Evolutionary conservation across 768 basidiomycete species (phyloP).

Genomic region (Lentinula raphanica): DNA sequence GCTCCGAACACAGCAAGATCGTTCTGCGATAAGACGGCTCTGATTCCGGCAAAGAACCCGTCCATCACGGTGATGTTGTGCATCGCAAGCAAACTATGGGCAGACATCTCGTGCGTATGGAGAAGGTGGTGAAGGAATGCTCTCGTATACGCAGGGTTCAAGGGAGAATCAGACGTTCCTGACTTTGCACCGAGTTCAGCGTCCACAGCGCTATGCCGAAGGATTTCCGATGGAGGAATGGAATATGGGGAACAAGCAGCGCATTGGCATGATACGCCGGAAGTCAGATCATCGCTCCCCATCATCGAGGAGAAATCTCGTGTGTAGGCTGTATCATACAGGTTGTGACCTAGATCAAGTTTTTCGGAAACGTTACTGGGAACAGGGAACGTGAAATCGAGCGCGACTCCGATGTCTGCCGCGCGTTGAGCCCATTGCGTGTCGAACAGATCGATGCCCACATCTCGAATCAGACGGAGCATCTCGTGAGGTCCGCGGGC

Average conservation of each 20-base stretch:
- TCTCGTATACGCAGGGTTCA: conserved; percentile 34
- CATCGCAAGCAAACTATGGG: conserved; percentile 66
- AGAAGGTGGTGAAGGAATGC: conserved; percentile 83
- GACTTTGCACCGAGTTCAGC: conserved; percentile 8
- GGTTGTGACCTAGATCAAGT: conserved; percentile 61
- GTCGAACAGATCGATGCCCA: conserved; percentile 77
- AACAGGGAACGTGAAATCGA: conserved; percentile 75
- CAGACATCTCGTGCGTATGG: conserved; percentile 87
- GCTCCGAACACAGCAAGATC: conserved; percentile 22
- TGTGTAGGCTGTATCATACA: conserved; percentile 56
- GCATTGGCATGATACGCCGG: conserved; percentile 48
- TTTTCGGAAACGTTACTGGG: conserved; percentile 16
- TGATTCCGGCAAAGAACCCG: conserved; percentile 56
- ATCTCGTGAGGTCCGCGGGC: conserved; percentile 68
- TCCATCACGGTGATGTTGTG: conserved; percentile 74
- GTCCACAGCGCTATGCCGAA: conserved; percentile 47
- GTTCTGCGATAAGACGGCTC: conserved; percentile 26
- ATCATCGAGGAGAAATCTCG: conserved; percentile 52
- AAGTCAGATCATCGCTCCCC: neutral
- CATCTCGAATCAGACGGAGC: conserved; percentile 52
- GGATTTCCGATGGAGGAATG: conserved; percentile 21
- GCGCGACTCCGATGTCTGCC: conserved; percentile 64
- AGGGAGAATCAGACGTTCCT: conserved; percentile 8
- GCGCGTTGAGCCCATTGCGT: conserved; percentile 64
- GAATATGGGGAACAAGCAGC: conserved; percentile 48